phyloP scores from a whole-genome alignment of 106 monocot species.

The Iris macrosiphon region DNA sequence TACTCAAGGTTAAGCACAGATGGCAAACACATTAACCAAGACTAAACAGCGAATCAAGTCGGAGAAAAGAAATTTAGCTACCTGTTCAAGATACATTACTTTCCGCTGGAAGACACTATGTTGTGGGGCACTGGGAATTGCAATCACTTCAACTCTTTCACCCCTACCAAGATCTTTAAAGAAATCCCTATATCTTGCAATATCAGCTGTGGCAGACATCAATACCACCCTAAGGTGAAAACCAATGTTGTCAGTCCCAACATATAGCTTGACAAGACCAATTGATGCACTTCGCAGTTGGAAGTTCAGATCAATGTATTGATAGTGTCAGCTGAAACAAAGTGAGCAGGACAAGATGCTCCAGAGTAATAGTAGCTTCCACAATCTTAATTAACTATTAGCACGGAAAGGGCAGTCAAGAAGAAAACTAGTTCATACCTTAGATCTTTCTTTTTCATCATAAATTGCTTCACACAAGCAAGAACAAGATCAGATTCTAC shows the following conservation, averaged over 20 bases:
- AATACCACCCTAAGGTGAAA: conserved; percentile 51
- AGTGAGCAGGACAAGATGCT: no score
- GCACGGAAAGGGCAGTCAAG: neutral
- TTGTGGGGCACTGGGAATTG: conserved; percentile 48
- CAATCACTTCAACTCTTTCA: conserved; percentile 90
- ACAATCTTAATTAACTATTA: neutral
- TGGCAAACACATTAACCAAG: neutral
- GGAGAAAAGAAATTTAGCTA: neutral
- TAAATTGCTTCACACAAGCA: conserved; percentile 73
- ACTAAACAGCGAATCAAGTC: neutral
- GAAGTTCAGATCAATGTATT: no score
- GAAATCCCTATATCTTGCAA: conserved; percentile 71
- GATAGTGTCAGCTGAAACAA: no score
- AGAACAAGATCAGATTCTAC: conserved; percentile 93
- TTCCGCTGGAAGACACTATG: conserved; percentile 51
- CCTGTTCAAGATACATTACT: conserved; percentile 76
- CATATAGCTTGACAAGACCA: neutral
- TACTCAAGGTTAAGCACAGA: neutral
- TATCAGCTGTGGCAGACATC: conserved; percentile 93
- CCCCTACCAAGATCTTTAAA: conserved; percentile 69
- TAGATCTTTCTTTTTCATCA: conserved; percentile 59
- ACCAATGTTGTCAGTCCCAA: neutral
- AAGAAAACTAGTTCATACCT: conserved; percentile 24
- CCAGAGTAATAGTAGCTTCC: neutral
- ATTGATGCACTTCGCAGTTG: no score